Percentiles rank a stretch among this genome's conserved stretches.
These are phyloP conservation scores for Ensete ventricosum DNA, from an alignment of 176 grass and related monocot species.

Conservation along the genomic window DNA sequence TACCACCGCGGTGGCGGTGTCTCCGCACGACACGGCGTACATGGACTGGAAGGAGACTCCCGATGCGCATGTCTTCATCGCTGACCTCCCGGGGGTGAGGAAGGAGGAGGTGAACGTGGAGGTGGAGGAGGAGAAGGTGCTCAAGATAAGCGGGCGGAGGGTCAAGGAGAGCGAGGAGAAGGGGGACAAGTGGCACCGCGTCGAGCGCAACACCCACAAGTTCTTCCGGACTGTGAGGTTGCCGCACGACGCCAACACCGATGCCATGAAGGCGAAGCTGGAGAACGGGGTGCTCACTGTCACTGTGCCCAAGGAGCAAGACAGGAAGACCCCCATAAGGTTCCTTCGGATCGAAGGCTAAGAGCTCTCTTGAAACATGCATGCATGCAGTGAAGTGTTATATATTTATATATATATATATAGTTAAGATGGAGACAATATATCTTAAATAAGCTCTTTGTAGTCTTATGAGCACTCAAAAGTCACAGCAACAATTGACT, in stretches of 20 bases:
- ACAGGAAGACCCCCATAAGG: conserved; percentile 29
- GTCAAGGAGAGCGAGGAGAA: conserved; percentile 35
- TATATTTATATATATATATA: too few relatives aligned
- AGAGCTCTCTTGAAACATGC: background rate
- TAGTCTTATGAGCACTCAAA: too few relatives aligned
- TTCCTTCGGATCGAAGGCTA: background rate
- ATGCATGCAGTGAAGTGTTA: too few relatives aligned
- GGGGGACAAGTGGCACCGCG: conserved; percentile 64
- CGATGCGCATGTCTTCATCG: conserved; percentile 53
- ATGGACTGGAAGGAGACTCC: conserved; percentile 75
- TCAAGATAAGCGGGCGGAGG: conserved; percentile 59
- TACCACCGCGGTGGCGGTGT: conserved; percentile 23
- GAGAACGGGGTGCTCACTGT: conserved; percentile 58
- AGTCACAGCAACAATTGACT: too few relatives aligned
- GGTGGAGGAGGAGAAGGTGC: conserved; percentile 71
- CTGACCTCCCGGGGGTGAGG: conserved; percentile 58
- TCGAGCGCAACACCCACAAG: conserved; percentile 56
- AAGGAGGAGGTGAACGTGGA: conserved; percentile 68
- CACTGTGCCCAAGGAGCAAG: conserved; percentile 50
- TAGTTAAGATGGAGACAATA: too few relatives aligned
- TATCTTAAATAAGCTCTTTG: too few relatives aligned
- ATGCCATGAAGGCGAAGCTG: conserved; percentile 38
- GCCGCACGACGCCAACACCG: conserved; percentile 59
- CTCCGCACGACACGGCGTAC: conserved; percentile 33
- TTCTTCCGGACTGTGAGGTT: conserved; percentile 80